A percentile compares a stretch with the other conserved stretches of the same genome.
Evolutionary conservation across 495 filamentous ascomycete species (phyloP).

Genomic region (Geoglossum glabrum): DNA sequence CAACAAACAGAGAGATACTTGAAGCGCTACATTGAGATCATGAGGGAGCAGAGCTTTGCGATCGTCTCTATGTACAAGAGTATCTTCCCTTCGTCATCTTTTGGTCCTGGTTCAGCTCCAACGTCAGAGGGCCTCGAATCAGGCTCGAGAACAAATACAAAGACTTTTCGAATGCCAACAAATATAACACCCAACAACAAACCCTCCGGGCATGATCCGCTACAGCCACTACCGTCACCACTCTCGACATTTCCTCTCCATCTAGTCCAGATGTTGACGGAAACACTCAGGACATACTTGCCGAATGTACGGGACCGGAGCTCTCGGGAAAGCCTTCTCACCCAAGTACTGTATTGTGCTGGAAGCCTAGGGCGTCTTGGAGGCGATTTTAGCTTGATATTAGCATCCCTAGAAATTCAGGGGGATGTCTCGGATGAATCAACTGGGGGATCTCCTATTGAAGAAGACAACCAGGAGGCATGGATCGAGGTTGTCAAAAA

Average conservation of each 20-base stretch:
- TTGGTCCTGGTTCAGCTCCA: conserved; percentile 5
- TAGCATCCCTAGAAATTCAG: conserved; percentile 45
- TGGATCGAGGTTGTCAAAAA: conserved; percentile 89
- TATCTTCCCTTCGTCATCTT: conserved; percentile 46
- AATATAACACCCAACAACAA: conserved; percentile 12
- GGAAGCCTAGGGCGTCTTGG: conserved; percentile 81
- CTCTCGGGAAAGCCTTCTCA: conserved; percentile 68
- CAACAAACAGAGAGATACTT: conserved; percentile 89
- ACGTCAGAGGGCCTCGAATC: conserved; percentile 7
- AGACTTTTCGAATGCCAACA: conserved; percentile 8
- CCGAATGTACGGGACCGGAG: conserved; percentile 65
- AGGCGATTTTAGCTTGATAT: conserved; percentile 76
- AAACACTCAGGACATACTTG: conserved; percentile 60
- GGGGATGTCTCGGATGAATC: conserved; percentile 21
- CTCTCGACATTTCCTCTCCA: conserved; percentile 72
- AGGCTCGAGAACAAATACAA: conserved; percentile 10
- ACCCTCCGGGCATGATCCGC: conserved; percentile 25
- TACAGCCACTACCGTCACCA: conserved; percentile 53
- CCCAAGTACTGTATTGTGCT: conserved; percentile 88
- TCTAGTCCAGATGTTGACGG: conserved; percentile 60
- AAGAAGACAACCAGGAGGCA: conserved; percentile 30
- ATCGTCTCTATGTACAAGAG: conserved; percentile 82
- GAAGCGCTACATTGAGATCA: conserved; percentile 93
- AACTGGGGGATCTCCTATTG: conserved; percentile 12
- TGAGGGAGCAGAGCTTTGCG: conserved; percentile 91